Percentiles rank a stretch among this genome's conserved stretches.
Conservation (phyloP, 2,329 filamentous ascomycete genomes). For the Knufia fluminis region DNA sequence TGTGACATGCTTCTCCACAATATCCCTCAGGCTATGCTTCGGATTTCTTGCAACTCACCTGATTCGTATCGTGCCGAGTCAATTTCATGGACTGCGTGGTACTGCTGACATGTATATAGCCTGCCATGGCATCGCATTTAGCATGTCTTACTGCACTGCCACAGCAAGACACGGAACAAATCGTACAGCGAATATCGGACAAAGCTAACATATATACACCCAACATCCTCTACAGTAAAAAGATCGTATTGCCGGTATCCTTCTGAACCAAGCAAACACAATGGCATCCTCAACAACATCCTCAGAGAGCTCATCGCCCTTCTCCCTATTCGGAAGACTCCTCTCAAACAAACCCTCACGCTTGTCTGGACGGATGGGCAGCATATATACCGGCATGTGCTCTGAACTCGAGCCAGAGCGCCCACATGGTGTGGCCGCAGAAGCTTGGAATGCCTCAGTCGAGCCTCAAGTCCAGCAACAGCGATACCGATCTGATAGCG, state of each 20-base stretch:
- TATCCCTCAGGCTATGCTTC: no score
- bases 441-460: slow-evolving; percentile 5
- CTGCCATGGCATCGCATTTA: background rate
- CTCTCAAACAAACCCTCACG: slow-evolving; percentile 1
- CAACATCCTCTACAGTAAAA: background rate
- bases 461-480: slow-evolving; percentile 1
- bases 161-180: background rate
- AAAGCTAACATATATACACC: background rate
- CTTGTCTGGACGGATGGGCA: background rate
- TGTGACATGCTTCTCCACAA: no score
- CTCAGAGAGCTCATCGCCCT: slow-evolving; percentile 3
- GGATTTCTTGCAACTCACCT: background rate
- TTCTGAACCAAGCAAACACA: background rate
- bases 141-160: background rate
- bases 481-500: slow-evolving; percentile 2
- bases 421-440: background rate
- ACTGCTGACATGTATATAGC: background rate
- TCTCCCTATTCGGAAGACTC: slow-evolving; percentile 1
- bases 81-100: background rate
- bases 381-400: slow-evolving; percentile 1
- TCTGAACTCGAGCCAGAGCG: slow-evolving; percentile 2
- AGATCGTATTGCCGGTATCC: background rate
- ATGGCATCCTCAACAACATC: background rate
- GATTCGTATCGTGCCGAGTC: background rate
- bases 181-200: background rate